phyloP scores from a whole-genome alignment of 2,329 filamentous ascomycete species.

The Fonsecaea nubica region DNA sequence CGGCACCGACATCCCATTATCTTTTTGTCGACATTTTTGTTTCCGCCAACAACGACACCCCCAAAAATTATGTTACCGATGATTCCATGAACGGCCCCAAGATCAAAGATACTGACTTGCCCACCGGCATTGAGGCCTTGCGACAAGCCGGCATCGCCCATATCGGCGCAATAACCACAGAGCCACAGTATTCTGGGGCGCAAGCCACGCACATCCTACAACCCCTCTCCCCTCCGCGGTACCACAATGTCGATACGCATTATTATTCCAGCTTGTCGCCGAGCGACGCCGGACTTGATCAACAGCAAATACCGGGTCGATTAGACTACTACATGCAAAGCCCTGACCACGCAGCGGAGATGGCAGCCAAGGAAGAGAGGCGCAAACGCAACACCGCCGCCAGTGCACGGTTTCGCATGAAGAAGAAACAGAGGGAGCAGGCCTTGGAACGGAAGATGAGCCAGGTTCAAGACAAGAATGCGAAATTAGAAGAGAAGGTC shows the following conservation, averaged over 20 bases:
- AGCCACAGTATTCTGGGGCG: constrained; percentile 4
- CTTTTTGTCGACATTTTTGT: constrained; percentile 1
- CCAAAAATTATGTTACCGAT: neutral
- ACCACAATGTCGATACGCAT: constrained; percentile 6
- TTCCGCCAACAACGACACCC: constrained; percentile 7
- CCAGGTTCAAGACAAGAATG: constrained; percentile 81
- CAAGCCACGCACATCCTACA: neutral
- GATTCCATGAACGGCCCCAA: constrained; percentile 9
- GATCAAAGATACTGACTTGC: neutral
- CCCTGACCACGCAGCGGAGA: constrained; percentile 73
- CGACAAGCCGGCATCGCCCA: neutral
- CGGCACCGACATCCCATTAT: neutral
- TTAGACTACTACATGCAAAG: constrained; percentile 46
- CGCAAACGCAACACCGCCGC: constrained; percentile 87
- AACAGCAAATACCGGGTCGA: neutral
- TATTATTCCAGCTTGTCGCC: constrained; percentile 9
- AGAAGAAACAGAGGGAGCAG: constrained; percentile 95
- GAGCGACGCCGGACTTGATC: constrained; percentile 1
- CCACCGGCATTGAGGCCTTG: constrained; percentile 1
- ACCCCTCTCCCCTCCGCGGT: constrained; percentile 1
- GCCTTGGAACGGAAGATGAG: constrained; percentile 81
- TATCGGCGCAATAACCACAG: constrained; percentile 2
- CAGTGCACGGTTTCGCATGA: constrained; percentile 85
- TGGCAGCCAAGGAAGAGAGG: constrained; percentile 87
- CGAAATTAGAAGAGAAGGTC: constrained; percentile 74